Percentiles rank a stretch among this genome's conserved stretches.
These are phyloP conservation scores for Ceratobasidium sp. DNA, from an alignment of 1,284 basidiomycete genomes.

Conservation along the genomic window DNA sequence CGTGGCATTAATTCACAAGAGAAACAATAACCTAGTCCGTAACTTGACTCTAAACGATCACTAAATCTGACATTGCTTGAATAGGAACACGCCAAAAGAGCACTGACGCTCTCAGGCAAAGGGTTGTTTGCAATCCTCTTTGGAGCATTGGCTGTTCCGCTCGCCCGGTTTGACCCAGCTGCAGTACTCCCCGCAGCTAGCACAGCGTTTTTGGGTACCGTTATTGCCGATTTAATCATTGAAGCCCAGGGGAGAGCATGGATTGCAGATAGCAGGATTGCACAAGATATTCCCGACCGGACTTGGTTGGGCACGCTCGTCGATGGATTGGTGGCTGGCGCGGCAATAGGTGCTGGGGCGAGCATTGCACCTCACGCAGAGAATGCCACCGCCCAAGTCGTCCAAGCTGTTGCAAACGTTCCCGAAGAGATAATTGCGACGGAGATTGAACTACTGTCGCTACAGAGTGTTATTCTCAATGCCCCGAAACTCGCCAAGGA, in stretches of 20 bases:
- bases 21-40: slow-evolving; percentile 21
- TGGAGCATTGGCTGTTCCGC: neutral
- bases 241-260: slow-evolving; percentile 15
- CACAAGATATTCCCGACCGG: slow-evolving; percentile 27
- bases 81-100: slow-evolving; percentile 40
- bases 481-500: slow-evolving; percentile 23
- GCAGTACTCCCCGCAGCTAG: neutral
- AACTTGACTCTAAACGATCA: neutral
- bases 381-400: slow-evolving; percentile 9
- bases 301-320: slow-evolving; percentile 13
- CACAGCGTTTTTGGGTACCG: slow-evolving; percentile 24
- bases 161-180: slow-evolving; percentile 21
- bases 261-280: slow-evolving; percentile 28
- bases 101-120: slow-evolving; percentile 28
- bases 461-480: slow-evolving; percentile 23
- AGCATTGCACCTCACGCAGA: slow-evolving; percentile 38
- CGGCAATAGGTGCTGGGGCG: slow-evolving; percentile 22
- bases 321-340: slow-evolving; percentile 30
- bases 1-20: slow-evolving; percentile 15
- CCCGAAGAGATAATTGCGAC: slow-evolving; percentile 28
- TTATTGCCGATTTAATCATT: slow-evolving; percentile 36
- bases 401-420: slow-evolving; percentile 8
- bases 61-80: neutral
- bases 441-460: slow-evolving; percentile 30
- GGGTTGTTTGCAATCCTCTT: slow-evolving; percentile 35